phyloP scores from a whole-genome alignment of 495 filamentous ascomycete genomes.

The Penicillium bialowiezense region DNA sequence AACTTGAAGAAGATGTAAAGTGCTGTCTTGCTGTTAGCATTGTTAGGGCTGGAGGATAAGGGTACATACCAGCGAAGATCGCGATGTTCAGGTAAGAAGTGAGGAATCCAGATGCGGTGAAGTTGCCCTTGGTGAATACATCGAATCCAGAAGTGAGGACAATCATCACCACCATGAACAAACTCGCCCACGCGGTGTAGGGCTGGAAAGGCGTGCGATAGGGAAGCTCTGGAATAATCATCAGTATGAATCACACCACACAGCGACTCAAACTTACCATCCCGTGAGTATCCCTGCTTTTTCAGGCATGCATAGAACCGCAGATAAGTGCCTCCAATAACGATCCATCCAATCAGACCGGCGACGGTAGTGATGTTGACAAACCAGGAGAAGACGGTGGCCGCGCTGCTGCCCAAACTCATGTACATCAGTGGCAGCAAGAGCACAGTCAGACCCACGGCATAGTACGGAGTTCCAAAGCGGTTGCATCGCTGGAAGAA shows the following conservation, averaged over 20 bases:
- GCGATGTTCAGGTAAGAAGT: slow-evolving; percentile 11
- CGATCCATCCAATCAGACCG: slow-evolving; percentile 51
- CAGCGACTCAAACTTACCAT: background rate
- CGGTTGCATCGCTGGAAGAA: slow-evolving; percentile 49
- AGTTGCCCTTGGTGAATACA: slow-evolving; percentile 6
- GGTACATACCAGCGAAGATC: slow-evolving; percentile 6
- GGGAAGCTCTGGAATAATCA: background rate
- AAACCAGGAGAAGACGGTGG: slow-evolving; percentile 56
- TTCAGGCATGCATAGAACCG: slow-evolving; percentile 46
- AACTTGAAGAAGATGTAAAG: slow-evolving; percentile 10
- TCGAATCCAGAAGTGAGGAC: slow-evolving; percentile 8
- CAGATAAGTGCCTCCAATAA: slow-evolving; percentile 48
- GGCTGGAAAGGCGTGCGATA: slow-evolving; percentile 9
- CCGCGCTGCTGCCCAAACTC: slow-evolving; percentile 43
- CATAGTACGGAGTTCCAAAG: slow-evolving; percentile 55
- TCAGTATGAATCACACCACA: background rate
- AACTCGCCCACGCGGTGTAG: slow-evolving; percentile 2
- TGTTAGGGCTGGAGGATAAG: background rate
- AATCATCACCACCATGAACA: slow-evolving; percentile 5
- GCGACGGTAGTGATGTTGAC: slow-evolving; percentile 47
- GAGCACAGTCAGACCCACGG: slow-evolving; percentile 37
- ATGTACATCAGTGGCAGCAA: slow-evolving; percentile 55
- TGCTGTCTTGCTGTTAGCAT: background rate
- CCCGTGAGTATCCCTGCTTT: slow-evolving; percentile 1
- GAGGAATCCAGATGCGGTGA: slow-evolving; percentile 4